These are phyloP conservation scores for Botrytis deweyae DNA, from an alignment of 2,329 filamentous ascomycete genomes.

Conservation along the genomic window DNA sequence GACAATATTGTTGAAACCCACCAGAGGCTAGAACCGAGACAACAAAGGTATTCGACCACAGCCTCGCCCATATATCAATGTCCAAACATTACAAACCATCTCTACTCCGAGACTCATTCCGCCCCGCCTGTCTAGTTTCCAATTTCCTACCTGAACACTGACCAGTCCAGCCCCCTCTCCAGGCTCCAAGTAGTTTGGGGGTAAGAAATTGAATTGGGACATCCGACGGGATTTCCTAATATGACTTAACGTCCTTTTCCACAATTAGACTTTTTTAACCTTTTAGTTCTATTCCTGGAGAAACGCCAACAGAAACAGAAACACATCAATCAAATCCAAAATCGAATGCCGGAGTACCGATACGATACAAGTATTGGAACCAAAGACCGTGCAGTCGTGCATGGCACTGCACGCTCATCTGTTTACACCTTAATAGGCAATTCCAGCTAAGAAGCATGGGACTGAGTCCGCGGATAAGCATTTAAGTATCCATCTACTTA, in stretches of 20 bases:
- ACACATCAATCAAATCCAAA: constrained; percentile 2
- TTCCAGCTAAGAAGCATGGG: background rate
- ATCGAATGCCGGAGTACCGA: constrained; percentile 11
- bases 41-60: constrained; percentile 10
- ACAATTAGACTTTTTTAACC: background rate
- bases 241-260: background rate
- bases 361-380: constrained; percentile 4
- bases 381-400: constrained; percentile 14
- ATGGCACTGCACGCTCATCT: background rate
- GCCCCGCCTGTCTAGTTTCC: background rate
- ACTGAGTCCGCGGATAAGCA: constrained; percentile 8
- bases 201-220: background rate
- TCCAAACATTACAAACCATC: constrained; percentile 18
- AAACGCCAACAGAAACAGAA: constrained; percentile 1
- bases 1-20: constrained; percentile 15
- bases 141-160: constrained; percentile 1
- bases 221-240: constrained; percentile 17
- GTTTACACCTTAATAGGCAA: background rate
- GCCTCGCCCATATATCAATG: constrained; percentile 21
- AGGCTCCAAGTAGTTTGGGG: background rate
- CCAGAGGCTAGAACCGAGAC: constrained; percentile 12
- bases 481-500: background rate
- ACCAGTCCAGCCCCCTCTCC: background rate
- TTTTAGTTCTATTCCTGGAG: constrained; percentile 8
- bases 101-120: background rate